Conservation (phyloP, 257 asterid genomes). For the Jaltomata sinuosa region DNA sequence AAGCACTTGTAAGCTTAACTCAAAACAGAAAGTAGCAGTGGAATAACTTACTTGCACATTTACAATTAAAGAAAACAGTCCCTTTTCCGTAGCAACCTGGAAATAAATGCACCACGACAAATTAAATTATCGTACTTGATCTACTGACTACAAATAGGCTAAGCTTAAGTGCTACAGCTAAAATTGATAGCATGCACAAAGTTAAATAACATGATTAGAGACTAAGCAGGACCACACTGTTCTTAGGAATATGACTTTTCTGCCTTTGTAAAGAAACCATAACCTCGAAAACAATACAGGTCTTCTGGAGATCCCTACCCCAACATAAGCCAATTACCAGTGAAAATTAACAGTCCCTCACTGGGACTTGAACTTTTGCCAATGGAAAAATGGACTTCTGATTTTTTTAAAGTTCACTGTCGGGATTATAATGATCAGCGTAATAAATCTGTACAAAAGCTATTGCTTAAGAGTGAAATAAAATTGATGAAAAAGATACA, state of each 20-base stretch:
- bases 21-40: constrained; percentile 5
- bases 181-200: not conserved
- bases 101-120: constrained; percentile 1
- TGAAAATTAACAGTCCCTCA: not conserved
- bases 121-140: not conserved
- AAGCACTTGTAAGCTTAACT: constrained; percentile 3
- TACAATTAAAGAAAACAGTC: constrained; percentile 68
- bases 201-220: not conserved
- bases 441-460: not conserved
- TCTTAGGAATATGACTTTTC: not conserved
- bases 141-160: not conserved
- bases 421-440: not conserved
- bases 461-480: not conserved
- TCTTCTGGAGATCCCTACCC: not conserved
- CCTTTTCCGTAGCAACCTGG: constrained; percentile 91
- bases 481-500: not conserved
- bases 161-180: not conserved
- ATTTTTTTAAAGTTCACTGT: not conserved
- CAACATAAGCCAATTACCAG: not conserved
- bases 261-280: not conserved
- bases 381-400: not conserved
- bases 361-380: not conserved
- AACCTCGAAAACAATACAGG: not conserved
- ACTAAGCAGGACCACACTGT: not conserved
- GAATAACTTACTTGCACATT: constrained; percentile 85